Evolutionary conservation across 2,329 filamentous ascomycete species (phyloP).

Genomic region (Chlorencoelia australis): DNA sequence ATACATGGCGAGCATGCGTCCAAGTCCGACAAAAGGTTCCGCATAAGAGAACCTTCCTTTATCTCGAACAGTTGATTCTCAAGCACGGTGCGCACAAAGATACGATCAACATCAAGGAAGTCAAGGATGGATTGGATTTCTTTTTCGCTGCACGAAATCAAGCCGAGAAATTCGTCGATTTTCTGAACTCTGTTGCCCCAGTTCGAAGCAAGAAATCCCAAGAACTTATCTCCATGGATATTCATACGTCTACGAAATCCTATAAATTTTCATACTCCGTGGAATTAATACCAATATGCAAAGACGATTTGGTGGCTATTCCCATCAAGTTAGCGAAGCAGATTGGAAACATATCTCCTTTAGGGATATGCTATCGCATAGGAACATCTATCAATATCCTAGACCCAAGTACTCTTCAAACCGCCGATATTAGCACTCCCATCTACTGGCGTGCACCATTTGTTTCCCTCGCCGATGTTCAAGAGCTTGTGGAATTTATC

Average conservation of each 20-base stretch:
- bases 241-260: slow-evolving; percentile 79
- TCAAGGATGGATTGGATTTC: slow-evolving; percentile 92
- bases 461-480: slow-evolving; percentile 69
- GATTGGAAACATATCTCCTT: slow-evolving; percentile 77
- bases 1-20: slow-evolving; percentile 87
- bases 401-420: slow-evolving; percentile 85
- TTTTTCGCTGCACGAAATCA: slow-evolving; percentile 86
- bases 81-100: slow-evolving; percentile 88
- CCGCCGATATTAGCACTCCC: slow-evolving; percentile 69
- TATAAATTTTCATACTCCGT: slow-evolving; percentile 93
- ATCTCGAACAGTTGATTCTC: slow-evolving; percentile 86
- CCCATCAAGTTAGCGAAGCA: slow-evolving; percentile 83
- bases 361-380: slow-evolving; percentile 78
- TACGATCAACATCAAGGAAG: slow-evolving; percentile 96
- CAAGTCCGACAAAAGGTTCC: slow-evolving; percentile 95
- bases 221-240: slow-evolving; percentile 86
- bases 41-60: slow-evolving; percentile 81
- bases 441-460: slow-evolving; percentile 93
- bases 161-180: slow-evolving; percentile 86
- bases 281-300: slow-evolving; percentile 89
- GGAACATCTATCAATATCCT: slow-evolving; percentile 84
- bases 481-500: slow-evolving; percentile 83
- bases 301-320: slow-evolving; percentile 91
- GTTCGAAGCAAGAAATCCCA: slow-evolving; percentile 75
- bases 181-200: slow-evolving; percentile 72